Conservation (phyloP, 2,329 filamentous ascomycete genomes). For the Cladosporium cucumerinum region DNA sequence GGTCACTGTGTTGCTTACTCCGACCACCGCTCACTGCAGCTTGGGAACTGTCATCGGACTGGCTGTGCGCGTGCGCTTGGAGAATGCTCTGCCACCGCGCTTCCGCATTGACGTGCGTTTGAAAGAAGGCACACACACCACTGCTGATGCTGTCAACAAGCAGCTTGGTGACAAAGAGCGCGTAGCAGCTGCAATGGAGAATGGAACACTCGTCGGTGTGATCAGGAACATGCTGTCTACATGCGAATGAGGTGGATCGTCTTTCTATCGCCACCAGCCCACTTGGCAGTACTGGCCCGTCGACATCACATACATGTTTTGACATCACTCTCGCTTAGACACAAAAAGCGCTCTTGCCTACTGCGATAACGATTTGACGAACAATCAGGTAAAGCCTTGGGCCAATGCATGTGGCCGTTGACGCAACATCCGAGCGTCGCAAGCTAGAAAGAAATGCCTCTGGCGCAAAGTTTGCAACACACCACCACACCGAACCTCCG, state of each 20-base stretch:
- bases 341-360: not conserved
- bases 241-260: constrained; percentile 28
- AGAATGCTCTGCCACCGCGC: constrained; percentile 84
- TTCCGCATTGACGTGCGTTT: constrained; percentile 91
- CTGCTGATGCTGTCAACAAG: constrained; percentile 94
- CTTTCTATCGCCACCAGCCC: too few relatives aligned
- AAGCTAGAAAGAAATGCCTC: not conserved
- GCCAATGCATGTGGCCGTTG: not conserved
- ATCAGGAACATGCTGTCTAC: constrained; percentile 80
- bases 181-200: constrained; percentile 91
- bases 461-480: not conserved
- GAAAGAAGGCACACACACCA: constrained; percentile 93
- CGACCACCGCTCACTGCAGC: constrained; percentile 95
- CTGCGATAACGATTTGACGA: not conserved
- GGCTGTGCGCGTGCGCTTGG: constrained; percentile 84
- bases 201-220: constrained; percentile 82
- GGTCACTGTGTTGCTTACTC: constrained; percentile 85
- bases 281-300: not conserved
- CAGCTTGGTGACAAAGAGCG: constrained; percentile 95
- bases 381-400: not conserved
- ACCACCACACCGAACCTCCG: not conserved
- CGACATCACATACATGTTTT: not conserved
- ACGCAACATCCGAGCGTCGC: not conserved
- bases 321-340: not conserved
- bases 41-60: constrained; percentile 94